Evolutionary conservation across 2,329 filamentous ascomycete species (phyloP).

Genomic region (Atkinsonella texensis): DNA sequence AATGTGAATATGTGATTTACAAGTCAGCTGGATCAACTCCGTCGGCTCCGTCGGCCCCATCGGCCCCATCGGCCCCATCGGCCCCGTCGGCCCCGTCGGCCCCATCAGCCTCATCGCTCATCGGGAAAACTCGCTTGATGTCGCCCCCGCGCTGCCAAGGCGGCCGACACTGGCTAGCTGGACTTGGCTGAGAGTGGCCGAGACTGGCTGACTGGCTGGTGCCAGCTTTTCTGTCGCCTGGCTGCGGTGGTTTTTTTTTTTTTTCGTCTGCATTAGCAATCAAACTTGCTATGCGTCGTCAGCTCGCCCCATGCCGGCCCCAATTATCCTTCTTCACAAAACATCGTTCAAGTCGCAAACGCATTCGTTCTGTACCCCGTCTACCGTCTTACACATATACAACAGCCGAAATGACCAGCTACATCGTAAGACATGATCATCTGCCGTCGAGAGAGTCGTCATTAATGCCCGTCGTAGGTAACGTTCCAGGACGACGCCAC

Average conservation of each 20-base stretch:
- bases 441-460: not conserved
- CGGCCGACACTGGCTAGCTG: no score
- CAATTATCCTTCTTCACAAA: constrained; percentile 1
- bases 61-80: no score
- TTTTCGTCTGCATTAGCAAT: no score
- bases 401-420: constrained; percentile 37
- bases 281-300: no score
- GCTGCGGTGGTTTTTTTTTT: no score
- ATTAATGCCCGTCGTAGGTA: constrained; percentile 39
- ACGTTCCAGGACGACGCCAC: constrained; percentile 64
- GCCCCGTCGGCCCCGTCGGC: not conserved
- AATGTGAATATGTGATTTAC: no score
- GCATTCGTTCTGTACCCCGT: not conserved
- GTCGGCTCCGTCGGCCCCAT: not conserved
- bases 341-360: constrained; percentile 7
- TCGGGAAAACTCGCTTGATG: no score
- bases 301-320: not conserved
- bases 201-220: no score
- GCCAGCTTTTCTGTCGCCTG: not conserved
- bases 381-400: not conserved
- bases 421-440: constrained; percentile 31
- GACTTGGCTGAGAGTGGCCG: no score
- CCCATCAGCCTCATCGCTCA: no score
- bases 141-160: no score
- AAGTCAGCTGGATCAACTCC: no score